Evolutionary conservation across 805 yeast genomes (phyloP).

Genomic region (Cyberlindnera lachancei): DNA sequence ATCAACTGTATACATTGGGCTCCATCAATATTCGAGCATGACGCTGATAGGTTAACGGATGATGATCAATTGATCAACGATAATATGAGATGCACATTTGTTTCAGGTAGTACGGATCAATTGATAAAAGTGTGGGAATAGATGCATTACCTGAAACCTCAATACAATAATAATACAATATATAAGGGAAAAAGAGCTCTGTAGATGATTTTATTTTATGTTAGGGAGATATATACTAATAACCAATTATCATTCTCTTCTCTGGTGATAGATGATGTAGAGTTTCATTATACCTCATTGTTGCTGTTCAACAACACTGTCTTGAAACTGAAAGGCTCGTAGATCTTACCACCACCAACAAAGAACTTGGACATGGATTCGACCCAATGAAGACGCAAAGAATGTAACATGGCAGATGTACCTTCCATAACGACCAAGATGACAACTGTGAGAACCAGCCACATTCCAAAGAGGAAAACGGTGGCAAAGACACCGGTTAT

Average conservation of each 20-base stretch:
- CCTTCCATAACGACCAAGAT: conserved; percentile 97
- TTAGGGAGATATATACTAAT: neutral
- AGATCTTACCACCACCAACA: conserved; percentile 91
- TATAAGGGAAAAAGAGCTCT: too few species aligned
- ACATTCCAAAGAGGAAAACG: conserved; percentile 81
- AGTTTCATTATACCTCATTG: too few species aligned
- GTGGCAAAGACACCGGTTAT: conserved; percentile 66
- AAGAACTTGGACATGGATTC: conserved; percentile 98
- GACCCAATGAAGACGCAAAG: conserved; percentile 97
- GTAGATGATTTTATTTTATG: too few species aligned
- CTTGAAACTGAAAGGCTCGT: conserved; percentile 74
- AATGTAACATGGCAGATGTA: conserved; percentile 97
- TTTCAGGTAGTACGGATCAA: conserved; percentile 92
- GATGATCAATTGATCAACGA: conserved; percentile 29
- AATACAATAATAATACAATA: too few species aligned
- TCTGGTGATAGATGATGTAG: too few species aligned
- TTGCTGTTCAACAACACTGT: conserved; percentile 9
- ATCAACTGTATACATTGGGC: conserved; percentile 58
- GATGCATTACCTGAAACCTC: neutral
- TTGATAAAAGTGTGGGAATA: conserved; percentile 83
- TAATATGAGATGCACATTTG: conserved; percentile 63
- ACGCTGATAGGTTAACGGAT: conserved; percentile 21
- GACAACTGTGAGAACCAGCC: conserved; percentile 88
- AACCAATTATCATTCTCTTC: neutral
- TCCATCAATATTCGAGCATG: conserved; percentile 27